Evolutionary conservation across 2,329 filamentous ascomycete genomes (phyloP).

Genomic region (Alternaria arborescens): DNA sequence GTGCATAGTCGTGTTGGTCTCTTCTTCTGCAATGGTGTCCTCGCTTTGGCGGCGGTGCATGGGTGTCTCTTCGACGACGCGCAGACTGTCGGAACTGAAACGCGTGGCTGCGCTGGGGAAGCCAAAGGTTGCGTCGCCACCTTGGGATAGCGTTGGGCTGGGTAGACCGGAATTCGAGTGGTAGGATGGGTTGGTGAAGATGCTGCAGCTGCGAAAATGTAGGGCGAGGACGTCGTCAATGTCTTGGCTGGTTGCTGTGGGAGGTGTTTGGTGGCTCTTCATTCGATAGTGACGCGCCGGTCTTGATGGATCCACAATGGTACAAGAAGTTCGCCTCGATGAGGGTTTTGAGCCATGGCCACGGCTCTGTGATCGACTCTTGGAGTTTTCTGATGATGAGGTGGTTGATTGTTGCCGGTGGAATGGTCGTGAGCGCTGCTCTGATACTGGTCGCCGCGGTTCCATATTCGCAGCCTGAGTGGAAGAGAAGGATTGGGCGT

Average conservation of each 20-base stretch:
- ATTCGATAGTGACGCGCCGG: conserved; percentile 48
- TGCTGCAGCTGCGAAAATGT: conserved; percentile 50
- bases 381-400: conserved; percentile 42
- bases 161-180: conserved; percentile 32
- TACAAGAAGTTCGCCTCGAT: conserved; percentile 47
- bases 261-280: conserved; percentile 42
- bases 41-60: conserved; percentile 8
- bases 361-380: conserved; percentile 37
- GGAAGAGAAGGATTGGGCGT: conserved; percentile 11
- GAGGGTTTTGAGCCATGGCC: conserved; percentile 45
- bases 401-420: conserved; percentile 37
- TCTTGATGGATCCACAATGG: conserved; percentile 45
- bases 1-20: conserved; percentile 42
- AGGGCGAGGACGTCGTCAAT: conserved; percentile 52
- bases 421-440: conserved; percentile 33
- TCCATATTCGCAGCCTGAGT: conserved; percentile 22
- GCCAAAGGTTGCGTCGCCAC: conserved; percentile 15
- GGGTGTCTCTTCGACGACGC: conserved; percentile 17
- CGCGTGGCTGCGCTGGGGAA: conserved; percentile 20
- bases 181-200: conserved; percentile 46
- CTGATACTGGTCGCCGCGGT: conserved; percentile 33
- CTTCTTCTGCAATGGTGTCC: conserved; percentile 20
- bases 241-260: conserved; percentile 38
- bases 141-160: conserved; percentile 33
- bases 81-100: conserved; percentile 30